Evolutionary conservation across 2,329 filamentous ascomycete species (phyloP).

Genomic region (Hypoxylon sp.): DNA sequence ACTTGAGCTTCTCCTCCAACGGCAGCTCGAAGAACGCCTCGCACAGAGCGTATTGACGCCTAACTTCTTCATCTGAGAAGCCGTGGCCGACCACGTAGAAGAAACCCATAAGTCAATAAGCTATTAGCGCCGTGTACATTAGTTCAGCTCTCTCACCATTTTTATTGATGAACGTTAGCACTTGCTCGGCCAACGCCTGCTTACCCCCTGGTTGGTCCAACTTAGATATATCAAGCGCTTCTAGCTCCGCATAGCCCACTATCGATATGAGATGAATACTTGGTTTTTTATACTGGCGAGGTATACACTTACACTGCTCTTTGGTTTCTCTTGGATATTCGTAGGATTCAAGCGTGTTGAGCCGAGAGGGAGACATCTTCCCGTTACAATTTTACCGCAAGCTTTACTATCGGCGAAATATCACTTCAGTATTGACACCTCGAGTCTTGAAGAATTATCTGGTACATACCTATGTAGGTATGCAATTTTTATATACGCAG

Average conservation of each 20-base stretch:
- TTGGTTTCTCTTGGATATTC: constrained; percentile 45
- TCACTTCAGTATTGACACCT: not conserved
- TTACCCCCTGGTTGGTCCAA: constrained; percentile 45
- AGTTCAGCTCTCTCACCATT: constrained; percentile 37
- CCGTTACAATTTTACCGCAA: not conserved
- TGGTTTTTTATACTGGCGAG: not conserved
- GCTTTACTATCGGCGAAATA: not conserved
- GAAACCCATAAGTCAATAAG: constrained; percentile 42
- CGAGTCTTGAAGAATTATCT: not conserved
- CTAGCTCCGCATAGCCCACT: constrained; percentile 48
- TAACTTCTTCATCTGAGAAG: constrained; percentile 41
- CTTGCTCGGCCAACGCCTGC: constrained; percentile 44
- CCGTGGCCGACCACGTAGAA: constrained; percentile 48
- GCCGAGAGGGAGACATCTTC: constrained; percentile 31
- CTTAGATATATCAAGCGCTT: constrained; percentile 49
- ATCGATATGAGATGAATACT: not conserved
- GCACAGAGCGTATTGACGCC: constrained; percentile 40
- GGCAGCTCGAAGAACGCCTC: constrained; percentile 41
- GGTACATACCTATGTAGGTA: not conserved
- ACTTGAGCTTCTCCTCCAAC: constrained; percentile 39
- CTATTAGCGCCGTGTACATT: no score
- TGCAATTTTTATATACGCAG: not conserved
- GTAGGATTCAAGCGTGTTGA: constrained; percentile 27
- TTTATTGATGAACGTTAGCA: constrained; percentile 49
- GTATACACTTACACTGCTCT: constrained; percentile 36